Base-by-base conservation (phyloP, 2,329 filamentous ascomycete genomes). In the Leptosphaerulina australis region DNA sequence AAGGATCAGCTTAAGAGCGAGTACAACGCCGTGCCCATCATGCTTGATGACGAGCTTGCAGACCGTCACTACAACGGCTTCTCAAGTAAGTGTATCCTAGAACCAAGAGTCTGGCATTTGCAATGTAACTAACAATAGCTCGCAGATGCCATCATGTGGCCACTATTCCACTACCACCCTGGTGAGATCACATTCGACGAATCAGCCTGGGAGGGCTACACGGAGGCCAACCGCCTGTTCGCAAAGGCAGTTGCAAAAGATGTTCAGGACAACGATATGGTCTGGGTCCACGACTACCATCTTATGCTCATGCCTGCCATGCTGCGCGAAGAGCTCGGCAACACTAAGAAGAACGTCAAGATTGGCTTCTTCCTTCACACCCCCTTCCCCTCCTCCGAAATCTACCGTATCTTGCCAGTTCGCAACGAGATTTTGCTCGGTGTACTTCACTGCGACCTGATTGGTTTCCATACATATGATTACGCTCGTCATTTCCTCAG, bases 281-380 rank as follows among this genome's bases (percentile, higher is more conserved):
- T 99, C 66, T 99, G 94, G 94, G 90, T 99, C 5, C 94, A 99
- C 73, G 94, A 99, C 75, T 99, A 97, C 77, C 94, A 99, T 74
- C 80, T 97, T 55, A 97, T 97, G 92, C 86, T 99, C 15, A 83
- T 99, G 25, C 94, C 94, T 24, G 86, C 93, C 68, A 95, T 97
- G 91, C 82, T 99, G 51, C 90, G 94, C 55, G 89, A 96, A 67
- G 90, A 95, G 74, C 87, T 97, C 50, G 89, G 88, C 50, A 75
- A 85, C 56, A 83, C 81, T 54, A 91, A 88, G 77, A 90, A 92
- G 77, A 95, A 97, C 62, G 86, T 97, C 75, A 96, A 96, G 79
- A 94, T 99, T 64, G 94, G 93, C 60, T 97, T 97, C 82, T 99
- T 97, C 81, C 79, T 97, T 26, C 94, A 99, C 74, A 97, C 94